Conservation (phyloP, 805 yeast genomes). For the Spathaspora girioi region DNA sequence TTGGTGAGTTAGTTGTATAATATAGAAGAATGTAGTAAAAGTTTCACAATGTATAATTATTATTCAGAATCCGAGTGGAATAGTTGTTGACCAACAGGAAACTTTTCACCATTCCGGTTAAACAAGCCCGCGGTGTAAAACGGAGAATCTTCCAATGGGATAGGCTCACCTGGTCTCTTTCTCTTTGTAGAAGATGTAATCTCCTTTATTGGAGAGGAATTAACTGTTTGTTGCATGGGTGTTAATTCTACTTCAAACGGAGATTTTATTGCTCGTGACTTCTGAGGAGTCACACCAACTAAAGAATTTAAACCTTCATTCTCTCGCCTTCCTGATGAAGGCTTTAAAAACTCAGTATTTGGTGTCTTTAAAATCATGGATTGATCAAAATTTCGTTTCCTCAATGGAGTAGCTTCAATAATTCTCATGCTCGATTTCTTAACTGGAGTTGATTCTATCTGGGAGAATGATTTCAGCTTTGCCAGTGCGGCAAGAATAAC, state of each 20-base stretch:
- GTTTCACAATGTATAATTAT: neutral
- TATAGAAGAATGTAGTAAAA: neutral
- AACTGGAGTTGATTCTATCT: conserved; percentile 28
- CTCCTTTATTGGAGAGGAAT: conserved; percentile 1
- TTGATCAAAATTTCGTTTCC: neutral
- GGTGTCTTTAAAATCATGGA: neutral
- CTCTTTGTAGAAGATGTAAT: conserved; percentile 3
- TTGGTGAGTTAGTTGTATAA: conserved; percentile 51
- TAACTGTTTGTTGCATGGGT: conserved; percentile 3
- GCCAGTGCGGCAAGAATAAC: conserved; percentile 25
- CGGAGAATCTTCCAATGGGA: conserved; percentile 33
- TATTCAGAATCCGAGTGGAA: neutral
- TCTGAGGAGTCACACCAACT: conserved; percentile 1
- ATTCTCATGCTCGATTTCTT: neutral
- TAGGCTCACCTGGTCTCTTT: conserved; percentile 34
- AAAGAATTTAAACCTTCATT: neutral
- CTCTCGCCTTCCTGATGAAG: neutral
- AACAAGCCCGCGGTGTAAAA: conserved; percentile 19
- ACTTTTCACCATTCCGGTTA: too few relatives aligned
- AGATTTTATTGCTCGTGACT: neutral
- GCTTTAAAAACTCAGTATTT: neutral
- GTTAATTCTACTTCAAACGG: conserved; percentile 2
- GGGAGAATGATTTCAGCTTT: conserved; percentile 15
- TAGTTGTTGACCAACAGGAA: neutral
- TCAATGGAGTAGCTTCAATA: neutral